phyloP scores from a whole-genome alignment of 2,329 filamentous ascomycete species.

The Claviceps sp. region DNA sequence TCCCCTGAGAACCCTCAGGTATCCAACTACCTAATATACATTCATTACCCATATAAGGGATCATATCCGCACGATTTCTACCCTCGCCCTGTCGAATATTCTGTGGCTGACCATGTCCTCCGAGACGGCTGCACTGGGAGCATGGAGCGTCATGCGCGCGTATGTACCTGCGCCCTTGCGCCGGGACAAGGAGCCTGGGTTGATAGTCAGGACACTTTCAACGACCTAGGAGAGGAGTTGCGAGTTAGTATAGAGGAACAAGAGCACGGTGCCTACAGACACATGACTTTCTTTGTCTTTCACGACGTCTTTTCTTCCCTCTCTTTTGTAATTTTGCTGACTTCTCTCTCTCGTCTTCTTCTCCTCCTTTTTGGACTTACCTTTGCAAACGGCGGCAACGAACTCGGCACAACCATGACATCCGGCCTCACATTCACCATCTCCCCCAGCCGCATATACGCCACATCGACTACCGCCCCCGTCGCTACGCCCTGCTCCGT shows the following conservation, averaged over 20 bases:
- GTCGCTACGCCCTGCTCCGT: constrained; percentile 46
- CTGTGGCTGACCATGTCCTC: constrained; percentile 54
- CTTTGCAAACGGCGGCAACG: constrained; percentile 76
- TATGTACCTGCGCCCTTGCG: constrained; percentile 74
- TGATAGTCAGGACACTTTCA: constrained; percentile 78
- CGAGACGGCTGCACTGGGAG: constrained; percentile 47
- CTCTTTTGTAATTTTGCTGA: not conserved
- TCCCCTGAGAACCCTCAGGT: not conserved
- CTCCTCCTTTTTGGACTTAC: constrained; percentile 31
- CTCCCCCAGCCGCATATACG: constrained; percentile 78
- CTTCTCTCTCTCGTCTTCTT: not conserved
- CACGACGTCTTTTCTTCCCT: not conserved
- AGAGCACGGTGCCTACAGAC: not conserved
- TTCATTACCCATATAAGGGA: too few relatives aligned
- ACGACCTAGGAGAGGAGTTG: constrained; percentile 50
- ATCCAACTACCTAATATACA: too few relatives aligned
- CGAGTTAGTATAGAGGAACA: not conserved
- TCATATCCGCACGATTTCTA: constrained; percentile 70
- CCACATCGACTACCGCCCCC: constrained; percentile 68
- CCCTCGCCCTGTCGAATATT: constrained; percentile 68
- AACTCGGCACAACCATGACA: constrained; percentile 69
- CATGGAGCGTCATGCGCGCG: constrained; percentile 63
- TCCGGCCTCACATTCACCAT: constrained; percentile 81
- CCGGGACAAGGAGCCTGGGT: constrained; percentile 80
- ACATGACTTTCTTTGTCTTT: too few relatives aligned